Conservation (phyloP, 352 stramenopile species). For the Aphanomyces invadans region DNA sequence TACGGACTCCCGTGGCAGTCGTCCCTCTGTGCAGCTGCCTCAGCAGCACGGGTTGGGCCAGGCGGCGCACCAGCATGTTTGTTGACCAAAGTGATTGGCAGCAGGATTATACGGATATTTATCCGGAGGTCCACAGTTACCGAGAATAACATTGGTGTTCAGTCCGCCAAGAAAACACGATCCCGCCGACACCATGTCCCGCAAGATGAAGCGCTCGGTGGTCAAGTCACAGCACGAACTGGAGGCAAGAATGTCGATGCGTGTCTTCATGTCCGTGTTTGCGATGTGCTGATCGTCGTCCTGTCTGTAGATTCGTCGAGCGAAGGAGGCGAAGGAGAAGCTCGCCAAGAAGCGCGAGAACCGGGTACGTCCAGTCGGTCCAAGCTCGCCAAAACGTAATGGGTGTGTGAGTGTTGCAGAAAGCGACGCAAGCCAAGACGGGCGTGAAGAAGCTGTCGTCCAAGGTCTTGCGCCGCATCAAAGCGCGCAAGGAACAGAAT, state of each 20-base stretch:
- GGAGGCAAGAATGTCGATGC: slow-evolving; percentile 40
- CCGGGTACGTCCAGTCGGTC: slow-evolving; percentile 25
- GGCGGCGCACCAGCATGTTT: not conserved
- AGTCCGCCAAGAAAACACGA: not conserved
- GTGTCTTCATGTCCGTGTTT: no score
- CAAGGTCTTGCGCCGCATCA: slow-evolving; percentile 64
- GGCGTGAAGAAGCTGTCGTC: slow-evolving; percentile 61
- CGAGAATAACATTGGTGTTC: not conserved
- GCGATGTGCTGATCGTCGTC: no score
- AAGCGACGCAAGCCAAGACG: slow-evolving; percentile 39
- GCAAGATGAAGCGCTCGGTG: slow-evolving; percentile 73
- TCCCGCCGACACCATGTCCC: slow-evolving; percentile 39
- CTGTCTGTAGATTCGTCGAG: slow-evolving; percentile 23
- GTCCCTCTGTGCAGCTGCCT: not conserved
- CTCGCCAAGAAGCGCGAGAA: slow-evolving; percentile 62
- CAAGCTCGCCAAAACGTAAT: not conserved
- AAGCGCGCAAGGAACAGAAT: slow-evolving; percentile 48
- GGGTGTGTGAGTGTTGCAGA: not conserved
- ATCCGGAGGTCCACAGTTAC: not conserved
- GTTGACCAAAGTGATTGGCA: not conserved
- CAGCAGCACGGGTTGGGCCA: not conserved
- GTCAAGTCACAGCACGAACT: slow-evolving; percentile 77
- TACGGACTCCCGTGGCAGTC: not conserved
- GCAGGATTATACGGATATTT: not conserved
- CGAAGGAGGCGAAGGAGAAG: slow-evolving; percentile 64